These are phyloP conservation scores for Tieghemiomyces parasiticus DNA, from an alignment of 192 early-diverging fungal genomes.

Conservation along the genomic window DNA sequence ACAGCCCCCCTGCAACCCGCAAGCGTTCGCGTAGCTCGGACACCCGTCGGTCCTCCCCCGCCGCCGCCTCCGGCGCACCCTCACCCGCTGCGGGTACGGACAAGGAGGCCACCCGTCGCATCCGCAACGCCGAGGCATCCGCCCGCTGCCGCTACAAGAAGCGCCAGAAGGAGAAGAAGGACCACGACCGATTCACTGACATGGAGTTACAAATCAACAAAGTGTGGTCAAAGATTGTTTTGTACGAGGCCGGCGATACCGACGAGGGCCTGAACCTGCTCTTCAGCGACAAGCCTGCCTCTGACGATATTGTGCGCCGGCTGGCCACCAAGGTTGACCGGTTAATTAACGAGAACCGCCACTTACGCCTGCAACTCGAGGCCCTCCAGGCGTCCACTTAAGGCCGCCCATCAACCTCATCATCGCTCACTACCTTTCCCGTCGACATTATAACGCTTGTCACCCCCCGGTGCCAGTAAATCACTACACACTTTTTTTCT, in stretches of 20 bases:
- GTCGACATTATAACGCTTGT: too few relatives aligned
- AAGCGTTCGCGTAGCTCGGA: too few relatives aligned
- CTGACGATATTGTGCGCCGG: neutral
- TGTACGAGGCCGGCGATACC: neutral
- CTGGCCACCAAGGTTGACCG: slow-evolving; percentile 1
- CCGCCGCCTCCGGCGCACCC: too few relatives aligned
- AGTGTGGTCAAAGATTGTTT: slow-evolving; percentile 1
- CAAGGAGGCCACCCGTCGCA: neutral
- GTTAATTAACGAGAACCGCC: neutral
- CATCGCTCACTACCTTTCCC: too few relatives aligned
- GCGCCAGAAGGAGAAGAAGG: neutral
- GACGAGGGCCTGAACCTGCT: neutral
- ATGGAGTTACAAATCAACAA: neutral
- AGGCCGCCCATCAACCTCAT: too few relatives aligned
- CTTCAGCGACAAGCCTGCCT: neutral
- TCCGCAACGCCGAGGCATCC: slow-evolving; percentile 8
- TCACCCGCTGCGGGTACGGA: too few relatives aligned
- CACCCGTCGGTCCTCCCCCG: too few relatives aligned
- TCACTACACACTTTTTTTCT: too few relatives aligned
- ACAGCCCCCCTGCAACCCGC: too few relatives aligned
- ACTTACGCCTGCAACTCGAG: neutral
- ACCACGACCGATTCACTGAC: neutral
- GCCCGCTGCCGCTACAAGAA: slow-evolving; percentile 9
- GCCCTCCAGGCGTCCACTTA: too few relatives aligned
- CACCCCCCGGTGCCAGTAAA: too few relatives aligned